phyloP scores from a whole-genome alignment of 2,329 filamentous ascomycete species.

The Diaporthe sp. region DNA sequence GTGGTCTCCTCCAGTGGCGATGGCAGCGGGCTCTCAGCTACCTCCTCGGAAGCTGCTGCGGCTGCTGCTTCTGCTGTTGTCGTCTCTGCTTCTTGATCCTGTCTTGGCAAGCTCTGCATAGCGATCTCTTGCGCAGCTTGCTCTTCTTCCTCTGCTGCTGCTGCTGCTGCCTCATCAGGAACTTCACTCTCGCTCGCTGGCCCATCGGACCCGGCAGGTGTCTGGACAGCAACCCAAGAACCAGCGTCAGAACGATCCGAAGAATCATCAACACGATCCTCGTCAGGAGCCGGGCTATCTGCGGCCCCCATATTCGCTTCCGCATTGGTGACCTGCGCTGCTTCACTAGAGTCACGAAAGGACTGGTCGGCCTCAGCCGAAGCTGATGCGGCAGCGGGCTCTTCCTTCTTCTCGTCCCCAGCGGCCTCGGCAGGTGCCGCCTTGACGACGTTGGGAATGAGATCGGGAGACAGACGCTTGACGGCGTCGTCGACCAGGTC shows the following conservation, averaged over 20 bases:
- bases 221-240: conserved; percentile 28
- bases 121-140: background rate
- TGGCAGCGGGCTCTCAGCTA: conserved; percentile 8
- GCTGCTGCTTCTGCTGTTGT: background rate
- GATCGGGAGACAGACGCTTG: conserved; percentile 20
- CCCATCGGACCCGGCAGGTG: conserved; percentile 24
- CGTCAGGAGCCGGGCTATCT: background rate
- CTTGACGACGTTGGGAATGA: conserved; percentile 22
- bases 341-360: conserved; percentile 13
- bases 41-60: background rate
- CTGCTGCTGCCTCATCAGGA: conserved; percentile 17
- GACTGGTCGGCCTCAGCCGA: conserved; percentile 4
- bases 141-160: conserved; percentile 6
- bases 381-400: background rate
- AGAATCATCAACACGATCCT: conserved; percentile 22
- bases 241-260: conserved; percentile 29
- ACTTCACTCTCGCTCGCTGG: conserved; percentile 7
- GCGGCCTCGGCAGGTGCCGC: background rate
- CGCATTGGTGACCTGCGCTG: background rate
- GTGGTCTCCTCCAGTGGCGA: conserved; percentile 5
- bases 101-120: conserved; percentile 3
- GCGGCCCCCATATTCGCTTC: background rate
- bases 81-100: background rate
- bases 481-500: conserved; percentile 31
- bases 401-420: background rate